Base-by-base conservation (phyloP, 208 protist species). In the Porcisia deanei region DNA sequence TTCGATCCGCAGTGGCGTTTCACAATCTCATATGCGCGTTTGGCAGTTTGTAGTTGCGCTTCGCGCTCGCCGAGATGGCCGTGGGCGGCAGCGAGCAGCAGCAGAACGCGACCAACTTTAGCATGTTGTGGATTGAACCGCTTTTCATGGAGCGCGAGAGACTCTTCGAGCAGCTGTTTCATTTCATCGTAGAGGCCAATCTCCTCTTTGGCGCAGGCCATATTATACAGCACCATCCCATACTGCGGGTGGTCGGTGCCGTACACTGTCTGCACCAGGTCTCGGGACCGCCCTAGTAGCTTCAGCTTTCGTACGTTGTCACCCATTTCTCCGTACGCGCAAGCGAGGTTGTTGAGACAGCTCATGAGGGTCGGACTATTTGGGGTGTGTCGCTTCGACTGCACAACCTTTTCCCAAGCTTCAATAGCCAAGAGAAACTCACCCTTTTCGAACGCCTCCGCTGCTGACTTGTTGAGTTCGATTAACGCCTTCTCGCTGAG, bases 291-390 rank as follows among this genome's bases (percentile, higher is more conserved):
- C 74, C 92, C 85, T 70, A 97, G 90, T 45, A 97, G 74, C 73
- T 89, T 71, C 55, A 94, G 76, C 78, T 97, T 94, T 66, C 85
- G 90, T 43, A 71, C 70, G 72, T 88, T 83, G 83, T 97, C 65
- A 12, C 93, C 93, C 20, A 93, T 83, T 57, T 96, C 89, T 8
- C 93, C 91, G 74, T 97, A 97, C 41, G 88, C 89, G 70, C 90
- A 95, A n/a, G 93, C 93, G 45, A 97, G 83, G 75, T 97, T 96
- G 78, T 94, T 91, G 30, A 95, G 80, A 72, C 89, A 95, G 79
- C 82, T 91, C 88, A 97, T 93, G 65, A 94, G 82, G 9, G 83
- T 87, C 22, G 83, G 84, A 75, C 83, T 93, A 77, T 88, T 83
- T 47, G 81, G 72, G 47, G 55, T 85, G 84, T 89, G 83, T 53